These are phyloP conservation scores for Sphagnum fallax DNA, from an alignment of 228 moss, liverwort and hornwort species.

Conservation along the genomic window DNA sequence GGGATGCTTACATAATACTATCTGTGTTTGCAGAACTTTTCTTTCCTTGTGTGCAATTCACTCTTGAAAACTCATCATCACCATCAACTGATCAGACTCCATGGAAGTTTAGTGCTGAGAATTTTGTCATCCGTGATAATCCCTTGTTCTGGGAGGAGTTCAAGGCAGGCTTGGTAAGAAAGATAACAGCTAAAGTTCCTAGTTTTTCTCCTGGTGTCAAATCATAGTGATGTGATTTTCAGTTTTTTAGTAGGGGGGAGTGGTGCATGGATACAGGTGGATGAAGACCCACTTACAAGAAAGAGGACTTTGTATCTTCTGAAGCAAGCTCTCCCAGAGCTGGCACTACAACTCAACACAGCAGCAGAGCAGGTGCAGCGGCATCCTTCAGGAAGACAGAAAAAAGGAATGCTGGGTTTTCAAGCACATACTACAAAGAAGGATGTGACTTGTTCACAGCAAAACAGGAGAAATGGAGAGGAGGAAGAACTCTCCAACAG, in stretches of 20 bases:
- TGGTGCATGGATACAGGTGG: slow-evolving; percentile 32
- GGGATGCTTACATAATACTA: slow-evolving; percentile 54
- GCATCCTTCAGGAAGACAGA: too few species aligned
- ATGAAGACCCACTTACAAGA: slow-evolving; percentile 52
- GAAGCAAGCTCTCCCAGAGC: slow-evolving; percentile 44
- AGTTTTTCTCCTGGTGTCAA: too few species aligned
- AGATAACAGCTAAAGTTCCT: too few species aligned
- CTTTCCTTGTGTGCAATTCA: slow-evolving; percentile 26
- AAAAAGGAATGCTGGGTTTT: too few species aligned
- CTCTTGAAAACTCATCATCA: slow-evolving; percentile 3
- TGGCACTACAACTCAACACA: too few species aligned
- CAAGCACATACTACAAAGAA: too few species aligned
- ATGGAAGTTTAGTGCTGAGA: slow-evolving; percentile 16
- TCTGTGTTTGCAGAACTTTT: slow-evolving; percentile 58
- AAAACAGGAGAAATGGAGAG: not conserved
- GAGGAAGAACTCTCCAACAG: slow-evolving; percentile 7
- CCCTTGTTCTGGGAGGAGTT: slow-evolving; percentile 63
- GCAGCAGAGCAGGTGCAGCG: too few species aligned
- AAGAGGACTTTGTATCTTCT: slow-evolving; percentile 54
- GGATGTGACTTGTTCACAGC: slow-evolving; percentile 30
- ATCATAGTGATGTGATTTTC: too few species aligned
- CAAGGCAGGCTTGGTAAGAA: slow-evolving; percentile 63
- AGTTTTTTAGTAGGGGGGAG: too few species aligned
- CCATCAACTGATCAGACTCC: slow-evolving; percentile 7
- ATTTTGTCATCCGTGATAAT: slow-evolving; percentile 61